These are phyloP conservation scores for Pyricularia sp. DNA, from an alignment of 2,329 filamentous ascomycete species.

Conservation along the genomic window DNA sequence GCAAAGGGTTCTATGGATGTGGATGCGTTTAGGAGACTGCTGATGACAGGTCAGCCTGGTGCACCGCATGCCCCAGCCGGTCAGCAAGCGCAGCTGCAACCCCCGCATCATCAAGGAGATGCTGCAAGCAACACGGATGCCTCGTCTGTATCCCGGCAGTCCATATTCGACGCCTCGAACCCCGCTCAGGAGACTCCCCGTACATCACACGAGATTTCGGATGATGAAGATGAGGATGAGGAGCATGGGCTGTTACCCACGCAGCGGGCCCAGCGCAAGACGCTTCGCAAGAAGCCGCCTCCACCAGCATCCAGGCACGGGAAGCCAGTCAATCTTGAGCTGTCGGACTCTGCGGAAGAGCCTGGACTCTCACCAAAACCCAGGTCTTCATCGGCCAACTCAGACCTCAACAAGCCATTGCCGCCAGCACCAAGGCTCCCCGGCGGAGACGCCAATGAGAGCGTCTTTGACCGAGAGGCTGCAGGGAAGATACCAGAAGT, in stretches of 20 bases:
- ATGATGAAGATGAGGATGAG: slow-evolving; percentile 38
- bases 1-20: slow-evolving; percentile 55
- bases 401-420: slow-evolving; percentile 52
- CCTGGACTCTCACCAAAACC: neutral
- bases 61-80: slow-evolving; percentile 15
- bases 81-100: slow-evolving; percentile 13
- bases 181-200: slow-evolving; percentile 37
- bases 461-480: slow-evolving; percentile 43
- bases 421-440: slow-evolving; percentile 36
- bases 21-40: slow-evolving; percentile 64
- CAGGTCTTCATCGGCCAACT: slow-evolving; percentile 22
- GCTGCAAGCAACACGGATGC: slow-evolving; percentile 47
- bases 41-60: slow-evolving; percentile 61
- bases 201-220: slow-evolving; percentile 48
- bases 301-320: slow-evolving; percentile 72
- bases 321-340: slow-evolving; percentile 53
- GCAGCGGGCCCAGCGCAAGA: slow-evolving; percentile 9
- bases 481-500: slow-evolving; percentile 41
- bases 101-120: slow-evolving; percentile 16
- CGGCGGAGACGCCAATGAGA: slow-evolving; percentile 36
- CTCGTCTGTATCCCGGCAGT: slow-evolving; percentile 49
- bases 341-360: slow-evolving; percentile 15
- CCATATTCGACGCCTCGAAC: slow-evolving; percentile 37
- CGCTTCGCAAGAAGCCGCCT: slow-evolving; percentile 50
- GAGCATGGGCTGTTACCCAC: slow-evolving; percentile 21